Percentiles rank a stretch among this genome's conserved stretches.
Conservation (phyloP, 176 grass and related monocot genomes). For the Eleusine indica region DNA sequence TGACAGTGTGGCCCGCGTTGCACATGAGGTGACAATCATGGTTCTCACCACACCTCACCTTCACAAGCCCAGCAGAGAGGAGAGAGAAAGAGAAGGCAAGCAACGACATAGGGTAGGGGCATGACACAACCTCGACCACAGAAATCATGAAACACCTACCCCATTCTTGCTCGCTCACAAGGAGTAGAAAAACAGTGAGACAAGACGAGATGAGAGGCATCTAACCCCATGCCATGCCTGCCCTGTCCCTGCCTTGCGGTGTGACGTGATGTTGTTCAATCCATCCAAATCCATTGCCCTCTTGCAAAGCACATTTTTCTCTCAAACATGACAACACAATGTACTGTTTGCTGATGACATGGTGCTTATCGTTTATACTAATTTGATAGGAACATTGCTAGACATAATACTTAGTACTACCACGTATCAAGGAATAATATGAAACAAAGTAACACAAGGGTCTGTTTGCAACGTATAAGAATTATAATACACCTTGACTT, state of each 20-base stretch:
- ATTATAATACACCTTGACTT: not conserved
- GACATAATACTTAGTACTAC: not conserved
- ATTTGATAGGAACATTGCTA: not conserved
- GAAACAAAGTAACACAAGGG: not conserved
- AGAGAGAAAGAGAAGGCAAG: too few relatives aligned
- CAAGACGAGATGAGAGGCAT: not conserved
- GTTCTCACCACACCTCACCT: not conserved
- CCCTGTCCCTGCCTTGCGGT: not conserved
- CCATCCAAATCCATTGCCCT: not conserved
- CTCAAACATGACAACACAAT: not conserved
- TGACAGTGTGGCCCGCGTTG: not conserved
- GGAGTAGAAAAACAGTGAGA: not conserved
- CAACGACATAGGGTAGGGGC: too few relatives aligned
- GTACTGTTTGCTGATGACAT: not conserved
- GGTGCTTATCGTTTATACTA: not conserved
- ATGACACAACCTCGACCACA: too few relatives aligned
- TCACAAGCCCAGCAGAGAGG: too few relatives aligned
- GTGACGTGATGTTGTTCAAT: not conserved
- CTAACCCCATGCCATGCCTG: not conserved
- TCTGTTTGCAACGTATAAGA: too few relatives aligned
- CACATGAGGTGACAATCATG: conserved; percentile 1
- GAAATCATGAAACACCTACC: not conserved
- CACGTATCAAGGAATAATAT: not conserved
- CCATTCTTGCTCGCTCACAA: not conserved
- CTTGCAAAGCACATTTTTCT: not conserved